A percentile compares a stretch with the other conserved stretches of the same genome.
Conservation (phyloP, 352 stramenopile genomes). For the Phytophthora tentaculata region DNA sequence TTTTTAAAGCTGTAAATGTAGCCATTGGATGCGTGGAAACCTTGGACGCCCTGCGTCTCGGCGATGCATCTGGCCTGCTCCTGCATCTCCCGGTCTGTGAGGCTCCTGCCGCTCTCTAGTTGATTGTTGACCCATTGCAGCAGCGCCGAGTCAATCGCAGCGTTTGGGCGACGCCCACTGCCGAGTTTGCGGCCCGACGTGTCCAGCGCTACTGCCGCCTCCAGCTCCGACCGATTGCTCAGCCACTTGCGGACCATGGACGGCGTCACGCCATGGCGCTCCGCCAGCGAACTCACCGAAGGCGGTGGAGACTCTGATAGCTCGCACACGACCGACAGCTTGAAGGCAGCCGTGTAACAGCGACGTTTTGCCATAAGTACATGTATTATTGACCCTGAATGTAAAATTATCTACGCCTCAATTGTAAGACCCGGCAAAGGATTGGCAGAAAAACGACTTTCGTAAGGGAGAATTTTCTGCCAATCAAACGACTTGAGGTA, state of each 20-base stretch:
- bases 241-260: slow-evolving; percentile 44
- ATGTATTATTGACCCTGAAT: slow-evolving; percentile 1
- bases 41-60: slow-evolving; percentile 13
- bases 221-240: slow-evolving; percentile 28
- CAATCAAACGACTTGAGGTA: slow-evolving; percentile 17
- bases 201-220: slow-evolving; percentile 34
- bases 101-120: slow-evolving; percentile 7
- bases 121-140: slow-evolving; percentile 29
- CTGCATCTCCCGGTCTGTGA: slow-evolving; percentile 41
- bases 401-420: slow-evolving; percentile 6
- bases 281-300: slow-evolving; percentile 28
- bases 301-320: slow-evolving; percentile 12
- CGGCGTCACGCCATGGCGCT: slow-evolving; percentile 32
- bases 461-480: slow-evolving; percentile 4
- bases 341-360: slow-evolving; percentile 40
- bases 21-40: slow-evolving; percentile 40
- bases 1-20: slow-evolving; percentile 44
- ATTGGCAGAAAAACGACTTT: too few species aligned
- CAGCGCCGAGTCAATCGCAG: slow-evolving; percentile 30
- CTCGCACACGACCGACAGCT: slow-evolving; percentile 38
- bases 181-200: slow-evolving; percentile 32
- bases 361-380: slow-evolving; percentile 28
- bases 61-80: slow-evolving; percentile 29
- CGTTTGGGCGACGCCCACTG: slow-evolving; percentile 30
- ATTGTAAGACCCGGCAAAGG: slow-evolving; percentile 16